phyloP scores from a whole-genome alignment of 441 rosid species.

The Croton laevigatus region DNA sequence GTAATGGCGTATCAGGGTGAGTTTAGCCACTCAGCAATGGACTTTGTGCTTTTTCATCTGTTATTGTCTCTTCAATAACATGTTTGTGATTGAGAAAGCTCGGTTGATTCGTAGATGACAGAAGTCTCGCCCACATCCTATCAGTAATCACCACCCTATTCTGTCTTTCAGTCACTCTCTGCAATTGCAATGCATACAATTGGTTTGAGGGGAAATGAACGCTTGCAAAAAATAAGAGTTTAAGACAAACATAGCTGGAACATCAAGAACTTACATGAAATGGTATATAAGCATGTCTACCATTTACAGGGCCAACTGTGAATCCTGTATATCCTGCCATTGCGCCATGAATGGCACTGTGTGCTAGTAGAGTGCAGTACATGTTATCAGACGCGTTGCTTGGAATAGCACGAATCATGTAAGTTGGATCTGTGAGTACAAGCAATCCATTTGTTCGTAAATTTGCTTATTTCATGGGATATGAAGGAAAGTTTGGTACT shows the following conservation, averaged over 20 bases:
- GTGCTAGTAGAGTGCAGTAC: slow-evolving; percentile 75
- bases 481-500: not conserved
- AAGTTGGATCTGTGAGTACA: slow-evolving; percentile 60
- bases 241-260: not conserved
- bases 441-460: slow-evolving; percentile 1
- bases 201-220: not conserved
- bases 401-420: slow-evolving; percentile 77
- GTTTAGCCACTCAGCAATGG: slow-evolving; percentile 6
- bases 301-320: slow-evolving; percentile 73
- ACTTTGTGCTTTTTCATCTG: slow-evolving; percentile 21
- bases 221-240: not conserved
- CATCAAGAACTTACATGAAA: slow-evolving; percentile 47
- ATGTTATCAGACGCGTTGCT: slow-evolving; percentile 81
- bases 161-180: slow-evolving; percentile 59
- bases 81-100: slow-evolving; percentile 51
- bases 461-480: not conserved
- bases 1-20: not conserved
- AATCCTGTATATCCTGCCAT: slow-evolving; percentile 91
- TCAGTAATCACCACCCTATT: slow-evolving; percentile 73
- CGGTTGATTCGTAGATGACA: slow-evolving; percentile 70
- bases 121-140: slow-evolving; percentile 84
- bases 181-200: slow-evolving; percentile 14
- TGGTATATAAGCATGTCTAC: slow-evolving; percentile 77
- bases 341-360: slow-evolving; percentile 82
- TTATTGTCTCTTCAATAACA: slow-evolving; percentile 17